These are phyloP conservation scores for Suillus alpinus DNA, from an alignment of 768 basidiomycete species.

Conservation along the genomic window DNA sequence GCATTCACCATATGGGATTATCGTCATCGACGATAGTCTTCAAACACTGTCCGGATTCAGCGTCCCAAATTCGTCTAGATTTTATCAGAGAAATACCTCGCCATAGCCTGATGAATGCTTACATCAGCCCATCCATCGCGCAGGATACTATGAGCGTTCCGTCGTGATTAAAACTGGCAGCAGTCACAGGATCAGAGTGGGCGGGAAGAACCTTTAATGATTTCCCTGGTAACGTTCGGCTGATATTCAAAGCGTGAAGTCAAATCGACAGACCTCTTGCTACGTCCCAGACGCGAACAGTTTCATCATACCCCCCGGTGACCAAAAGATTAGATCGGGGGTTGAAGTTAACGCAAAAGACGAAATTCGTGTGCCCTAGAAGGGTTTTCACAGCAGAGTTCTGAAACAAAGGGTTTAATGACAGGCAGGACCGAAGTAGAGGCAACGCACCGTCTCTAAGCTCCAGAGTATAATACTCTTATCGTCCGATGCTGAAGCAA, in stretches of 20 bases:
- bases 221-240: constrained; percentile 49
- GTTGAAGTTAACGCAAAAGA: constrained; percentile 92
- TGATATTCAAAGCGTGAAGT: background rate
- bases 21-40: constrained; percentile 97
- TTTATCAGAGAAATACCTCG: constrained; percentile 5
- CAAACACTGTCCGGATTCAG: constrained; percentile 94
- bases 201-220: constrained; percentile 88
- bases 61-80: constrained; percentile 92
- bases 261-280: constrained; percentile 59
- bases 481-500: constrained; percentile 95
- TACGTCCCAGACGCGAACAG: constrained; percentile 95
- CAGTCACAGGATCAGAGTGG: constrained; percentile 95
- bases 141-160: constrained; percentile 93
- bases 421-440: background rate
- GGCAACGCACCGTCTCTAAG: constrained; percentile 52
- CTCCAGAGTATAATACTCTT: constrained; percentile 86
- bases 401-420: constrained; percentile 31
- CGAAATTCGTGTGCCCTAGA: constrained; percentile 87
- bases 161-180: constrained; percentile 91
- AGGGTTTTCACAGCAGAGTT: constrained; percentile 62
- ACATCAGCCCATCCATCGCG: constrained; percentile 98
- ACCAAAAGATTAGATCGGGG: constrained; percentile 88
- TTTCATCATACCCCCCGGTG: constrained; percentile 94
- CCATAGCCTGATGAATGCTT: constrained; percentile 26
- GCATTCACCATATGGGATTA: constrained; percentile 80